These are phyloP conservation scores for Zymoseptoria ardabiliae DNA, from an alignment of 2,329 filamentous ascomycete species.

Conservation along the genomic window DNA sequence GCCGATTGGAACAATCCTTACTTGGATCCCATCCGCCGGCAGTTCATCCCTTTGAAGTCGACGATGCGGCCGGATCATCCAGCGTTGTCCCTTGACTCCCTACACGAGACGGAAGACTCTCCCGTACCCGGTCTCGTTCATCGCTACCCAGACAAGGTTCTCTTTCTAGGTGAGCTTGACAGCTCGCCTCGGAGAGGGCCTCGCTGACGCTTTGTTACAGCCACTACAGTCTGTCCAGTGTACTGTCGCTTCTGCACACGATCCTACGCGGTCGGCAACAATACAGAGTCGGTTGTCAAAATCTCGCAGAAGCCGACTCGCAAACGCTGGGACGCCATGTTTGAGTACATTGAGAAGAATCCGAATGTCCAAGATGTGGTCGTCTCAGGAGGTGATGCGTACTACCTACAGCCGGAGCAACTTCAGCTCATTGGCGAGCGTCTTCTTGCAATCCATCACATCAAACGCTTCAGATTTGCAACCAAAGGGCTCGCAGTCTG, in stretches of 20 bases:
- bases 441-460: conserved; percentile 51
- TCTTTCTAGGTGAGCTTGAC: conserved; percentile 49
- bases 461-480: conserved; percentile 54
- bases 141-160: conserved; percentile 56
- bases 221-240: conserved; percentile 53
- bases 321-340: conserved; percentile 52
- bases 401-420: conserved; percentile 48
- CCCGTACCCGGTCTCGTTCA: conserved; percentile 54
- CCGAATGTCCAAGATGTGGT: conserved; percentile 51
- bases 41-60: conserved; percentile 54
- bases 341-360: conserved; percentile 49
- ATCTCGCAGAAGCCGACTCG: conserved; percentile 18
- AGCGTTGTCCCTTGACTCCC: conserved; percentile 48
- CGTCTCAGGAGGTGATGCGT: conserved; percentile 57
- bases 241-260: conserved; percentile 59
- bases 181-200: not conserved
- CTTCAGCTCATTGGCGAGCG: conserved; percentile 48
- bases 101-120: conserved; percentile 51
- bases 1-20: conserved; percentile 54
- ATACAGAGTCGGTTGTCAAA: conserved; percentile 45
- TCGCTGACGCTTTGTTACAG: conserved; percentile 29
- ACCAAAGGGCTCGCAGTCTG: conserved; percentile 56
- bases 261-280: conserved; percentile 50
- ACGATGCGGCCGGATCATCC: conserved; percentile 49
- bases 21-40: conserved; percentile 52